phyloP scores from a whole-genome alignment of 2,329 filamentous ascomycete genomes.

The Epichloe hybrida region DNA sequence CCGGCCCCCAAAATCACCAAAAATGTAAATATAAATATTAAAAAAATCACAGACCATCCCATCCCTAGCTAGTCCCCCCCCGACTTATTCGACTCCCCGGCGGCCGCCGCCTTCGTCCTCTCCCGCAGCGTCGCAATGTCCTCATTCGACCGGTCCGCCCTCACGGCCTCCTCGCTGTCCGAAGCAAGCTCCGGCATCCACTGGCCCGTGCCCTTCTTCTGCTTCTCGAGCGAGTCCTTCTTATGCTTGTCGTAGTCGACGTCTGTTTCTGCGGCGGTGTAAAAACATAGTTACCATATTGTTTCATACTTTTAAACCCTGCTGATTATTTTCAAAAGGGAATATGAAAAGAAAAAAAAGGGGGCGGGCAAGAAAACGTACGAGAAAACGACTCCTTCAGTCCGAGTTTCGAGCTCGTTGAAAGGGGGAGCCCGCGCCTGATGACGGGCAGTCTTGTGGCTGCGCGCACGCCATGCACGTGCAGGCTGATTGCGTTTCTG shows the following conservation, averaged over 20 bases:
- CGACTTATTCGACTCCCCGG: conserved; percentile 31
- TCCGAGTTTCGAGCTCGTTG: conserved; percentile 15
- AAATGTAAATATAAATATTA: too few species aligned
- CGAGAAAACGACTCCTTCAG: conserved; percentile 25
- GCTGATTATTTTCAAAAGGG: too few species aligned
- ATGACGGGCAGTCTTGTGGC: conserved; percentile 11
- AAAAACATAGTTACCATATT: too few species aligned
- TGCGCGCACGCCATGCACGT: conserved; percentile 14
- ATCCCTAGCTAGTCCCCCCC: conserved; percentile 36
- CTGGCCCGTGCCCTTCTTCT: conserved; percentile 54
- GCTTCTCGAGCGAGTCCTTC: conserved; percentile 48
- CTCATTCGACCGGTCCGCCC: conserved; percentile 42
- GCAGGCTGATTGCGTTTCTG: conserved; percentile 2
- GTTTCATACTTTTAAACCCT: too few species aligned
- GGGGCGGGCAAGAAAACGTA: conserved; percentile 9
- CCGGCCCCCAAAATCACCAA: too few species aligned
- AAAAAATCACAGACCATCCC: conserved; percentile 24
- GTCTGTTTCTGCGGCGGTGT: conserved; percentile 17
- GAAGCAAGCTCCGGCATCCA: conserved; percentile 70
- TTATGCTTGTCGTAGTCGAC: conserved; percentile 44
- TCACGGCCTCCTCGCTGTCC: conserved; percentile 66
- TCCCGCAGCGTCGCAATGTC: conserved; percentile 40
- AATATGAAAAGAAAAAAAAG: too few species aligned
- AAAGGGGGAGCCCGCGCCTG: conserved; percentile 12
- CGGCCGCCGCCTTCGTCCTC: conserved; percentile 40